Evolutionary conservation across 1,284 basidiomycete genomes (phyloP).

Genomic region (Malassezia restricta): DNA sequence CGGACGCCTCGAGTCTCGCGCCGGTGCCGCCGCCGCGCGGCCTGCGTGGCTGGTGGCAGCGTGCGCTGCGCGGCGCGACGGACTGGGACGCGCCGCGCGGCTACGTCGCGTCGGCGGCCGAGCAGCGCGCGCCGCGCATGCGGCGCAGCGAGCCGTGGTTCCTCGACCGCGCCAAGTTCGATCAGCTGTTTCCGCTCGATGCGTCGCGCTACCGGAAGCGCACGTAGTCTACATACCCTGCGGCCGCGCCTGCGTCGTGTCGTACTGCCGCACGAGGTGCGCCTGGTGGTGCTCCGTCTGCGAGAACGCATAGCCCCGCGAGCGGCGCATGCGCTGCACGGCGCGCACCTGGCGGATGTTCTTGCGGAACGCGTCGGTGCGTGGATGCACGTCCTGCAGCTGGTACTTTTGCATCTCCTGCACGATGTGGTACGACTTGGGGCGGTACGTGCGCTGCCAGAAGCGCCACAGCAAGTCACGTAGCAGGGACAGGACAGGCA

Average conservation of each 20-base stretch:
- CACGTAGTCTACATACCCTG: conserved; percentile 2
- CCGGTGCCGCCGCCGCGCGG: conserved; percentile 1
- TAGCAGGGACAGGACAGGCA: conserved; percentile 75
- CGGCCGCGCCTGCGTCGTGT: conserved; percentile 29
- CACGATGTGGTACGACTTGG: conserved; percentile 86
- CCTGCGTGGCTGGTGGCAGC: background rate
- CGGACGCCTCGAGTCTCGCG: conserved; percentile 2
- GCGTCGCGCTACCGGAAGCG: conserved; percentile 6
- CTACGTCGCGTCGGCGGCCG: conserved; percentile 1
- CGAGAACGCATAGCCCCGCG: conserved; percentile 42
- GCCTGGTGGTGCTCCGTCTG: conserved; percentile 42
- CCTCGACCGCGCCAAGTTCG: conserved; percentile 16
- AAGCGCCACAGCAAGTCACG: conserved; percentile 55
- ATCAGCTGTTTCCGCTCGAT: conserved; percentile 17
- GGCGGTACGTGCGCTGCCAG: conserved; percentile 63
- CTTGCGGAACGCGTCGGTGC: conserved; percentile 71
- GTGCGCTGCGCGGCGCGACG: conserved; percentile 1
- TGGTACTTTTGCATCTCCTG: conserved; percentile 88
- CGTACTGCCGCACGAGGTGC: conserved; percentile 42
- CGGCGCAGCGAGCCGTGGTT: conserved; percentile 16
- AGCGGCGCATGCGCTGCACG: conserved; percentile 40
- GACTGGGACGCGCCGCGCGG: conserved; percentile 5
- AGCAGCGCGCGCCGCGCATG: background rate
- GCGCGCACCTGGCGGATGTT: conserved; percentile 43
- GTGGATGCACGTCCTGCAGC: conserved; percentile 86